Conservation (phyloP, 2,329 filamentous ascomycete genomes). For the Talaromyces sp. region DNA sequence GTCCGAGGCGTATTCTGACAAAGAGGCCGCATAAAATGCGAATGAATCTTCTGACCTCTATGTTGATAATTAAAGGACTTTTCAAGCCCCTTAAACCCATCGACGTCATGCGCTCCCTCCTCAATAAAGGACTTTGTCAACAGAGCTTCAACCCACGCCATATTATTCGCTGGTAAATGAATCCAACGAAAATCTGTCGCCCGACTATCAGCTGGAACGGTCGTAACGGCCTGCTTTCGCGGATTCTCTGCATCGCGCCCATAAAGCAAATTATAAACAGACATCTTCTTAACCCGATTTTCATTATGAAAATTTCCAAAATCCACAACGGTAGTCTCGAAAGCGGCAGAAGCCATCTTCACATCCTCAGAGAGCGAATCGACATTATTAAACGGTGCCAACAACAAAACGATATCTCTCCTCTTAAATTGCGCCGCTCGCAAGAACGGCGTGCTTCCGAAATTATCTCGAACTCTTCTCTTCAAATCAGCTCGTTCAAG, state of each 20-base stretch:
- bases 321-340: conserved; percentile 58
- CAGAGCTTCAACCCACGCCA: conserved; percentile 64
- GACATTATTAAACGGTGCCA: conserved; percentile 43
- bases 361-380: conserved; percentile 43
- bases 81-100: conserved; percentile 65
- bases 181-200: conserved; percentile 57
- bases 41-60: conserved; percentile 60
- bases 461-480: conserved; percentile 38
- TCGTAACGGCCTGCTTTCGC: conserved; percentile 52
- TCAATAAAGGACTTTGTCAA: conserved; percentile 68
- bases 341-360: conserved; percentile 50
- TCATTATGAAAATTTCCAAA: conserved; percentile 51
- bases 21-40: conserved; percentile 64
- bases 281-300: conserved; percentile 51
- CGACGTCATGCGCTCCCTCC: conserved; percentile 62
- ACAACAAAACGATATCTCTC: conserved; percentile 39
- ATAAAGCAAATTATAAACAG: conserved; percentile 57
- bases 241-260: conserved; percentile 51
- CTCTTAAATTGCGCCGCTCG: conserved; percentile 44
- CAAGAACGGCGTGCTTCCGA: conserved; percentile 45
- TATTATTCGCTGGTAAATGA: conserved; percentile 57
- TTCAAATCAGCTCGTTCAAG: conserved; percentile 37
- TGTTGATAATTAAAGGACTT: conserved; percentile 65
- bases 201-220: conserved; percentile 50
- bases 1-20: conserved; percentile 55